These are phyloP conservation scores for Neophaeococcomyces mojaviensis DNA, from an alignment of 2,329 filamentous ascomycete species.

Conservation along the genomic window DNA sequence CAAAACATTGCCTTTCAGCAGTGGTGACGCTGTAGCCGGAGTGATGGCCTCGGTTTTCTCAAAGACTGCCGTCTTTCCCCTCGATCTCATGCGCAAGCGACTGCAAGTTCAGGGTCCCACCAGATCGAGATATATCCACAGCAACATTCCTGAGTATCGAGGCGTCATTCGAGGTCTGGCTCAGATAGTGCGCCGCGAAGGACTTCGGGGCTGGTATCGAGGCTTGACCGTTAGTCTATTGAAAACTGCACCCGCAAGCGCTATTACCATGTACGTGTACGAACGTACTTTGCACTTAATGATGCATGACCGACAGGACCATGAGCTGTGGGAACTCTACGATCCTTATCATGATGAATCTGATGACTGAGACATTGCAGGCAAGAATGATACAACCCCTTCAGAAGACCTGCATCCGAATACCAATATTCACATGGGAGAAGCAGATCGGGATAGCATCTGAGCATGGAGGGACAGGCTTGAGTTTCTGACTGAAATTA, in stretches of 20 bases:
- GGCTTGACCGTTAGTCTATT: conserved; percentile 81
- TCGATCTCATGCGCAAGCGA: conserved; percentile 86
- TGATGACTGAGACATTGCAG: conserved; percentile 17
- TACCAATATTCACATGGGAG: no score
- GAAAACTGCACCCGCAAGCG: conserved; percentile 85
- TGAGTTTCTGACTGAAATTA: no score
- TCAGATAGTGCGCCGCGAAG: conserved; percentile 64
- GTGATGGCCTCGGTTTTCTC: conserved; percentile 69
- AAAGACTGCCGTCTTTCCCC: conserved; percentile 85
- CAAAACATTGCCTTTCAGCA: conserved; percentile 59
- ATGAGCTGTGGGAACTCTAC: conserved; percentile 23
- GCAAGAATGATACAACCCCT: neutral
- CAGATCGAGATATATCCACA: conserved; percentile 67
- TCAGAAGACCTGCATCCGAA: no score
- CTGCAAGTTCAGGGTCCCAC: conserved; percentile 94
- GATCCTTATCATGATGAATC: conserved; percentile 19
- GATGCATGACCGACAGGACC: conserved; percentile 29
- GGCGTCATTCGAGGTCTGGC: conserved; percentile 58
- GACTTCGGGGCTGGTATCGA: conserved; percentile 72
- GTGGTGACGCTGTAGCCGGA: conserved; percentile 76
- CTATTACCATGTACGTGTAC: conserved; percentile 92
- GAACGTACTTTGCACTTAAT: conserved; percentile 64
- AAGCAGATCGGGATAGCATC: no score
- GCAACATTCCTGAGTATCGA: conserved; percentile 78
- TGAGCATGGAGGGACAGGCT: no score